Conservation (phyloP, 78 protist genomes). For the Cavenderia fasciculata region DNA sequence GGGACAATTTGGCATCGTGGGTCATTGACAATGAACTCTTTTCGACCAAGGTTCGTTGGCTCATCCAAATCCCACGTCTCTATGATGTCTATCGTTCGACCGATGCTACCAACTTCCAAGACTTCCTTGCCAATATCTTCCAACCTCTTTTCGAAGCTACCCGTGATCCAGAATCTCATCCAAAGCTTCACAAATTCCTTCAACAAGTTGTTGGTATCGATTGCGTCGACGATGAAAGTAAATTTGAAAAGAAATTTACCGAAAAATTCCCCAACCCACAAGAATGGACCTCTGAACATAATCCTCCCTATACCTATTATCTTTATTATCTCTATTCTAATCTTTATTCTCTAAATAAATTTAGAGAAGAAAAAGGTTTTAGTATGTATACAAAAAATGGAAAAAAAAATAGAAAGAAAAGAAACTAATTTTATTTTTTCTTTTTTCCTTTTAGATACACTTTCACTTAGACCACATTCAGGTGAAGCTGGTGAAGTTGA, state of each 20-base stretch:
- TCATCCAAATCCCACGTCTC: conserved; percentile 98
- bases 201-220: conserved; percentile 97
- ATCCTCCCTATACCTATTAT: conserved; percentile 98
- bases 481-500: conserved; percentile 96
- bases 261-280: conserved; percentile 78
- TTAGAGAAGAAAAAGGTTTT: conserved; percentile 80
- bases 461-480: conserved; percentile 95
- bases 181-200: conserved; percentile 79
- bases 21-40: conserved; percentile 81
- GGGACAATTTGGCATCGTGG: conserved; percentile 95
- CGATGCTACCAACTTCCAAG: conserved; percentile 75
- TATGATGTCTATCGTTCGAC: conserved; percentile 75
- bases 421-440: not conserved
- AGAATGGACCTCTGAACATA: conserved; percentile 88
- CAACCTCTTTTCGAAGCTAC: conserved; percentile 97
- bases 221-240: conserved; percentile 97
- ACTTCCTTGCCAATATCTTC: conserved; percentile 89
- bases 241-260: conserved; percentile 84
- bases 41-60: conserved; percentile 93
- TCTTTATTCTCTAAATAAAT: conserved; percentile 89
- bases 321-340: conserved; percentile 95
- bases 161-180: conserved; percentile 87
- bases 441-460: conserved; percentile 75
- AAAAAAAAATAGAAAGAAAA: not conserved
- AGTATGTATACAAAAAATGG: not conserved